Evolutionary conservation across 2,329 filamentous ascomycete species (phyloP), one percentile per base, ranked within the genome.

Genomic region (Alternaria brassicae): DNA sequence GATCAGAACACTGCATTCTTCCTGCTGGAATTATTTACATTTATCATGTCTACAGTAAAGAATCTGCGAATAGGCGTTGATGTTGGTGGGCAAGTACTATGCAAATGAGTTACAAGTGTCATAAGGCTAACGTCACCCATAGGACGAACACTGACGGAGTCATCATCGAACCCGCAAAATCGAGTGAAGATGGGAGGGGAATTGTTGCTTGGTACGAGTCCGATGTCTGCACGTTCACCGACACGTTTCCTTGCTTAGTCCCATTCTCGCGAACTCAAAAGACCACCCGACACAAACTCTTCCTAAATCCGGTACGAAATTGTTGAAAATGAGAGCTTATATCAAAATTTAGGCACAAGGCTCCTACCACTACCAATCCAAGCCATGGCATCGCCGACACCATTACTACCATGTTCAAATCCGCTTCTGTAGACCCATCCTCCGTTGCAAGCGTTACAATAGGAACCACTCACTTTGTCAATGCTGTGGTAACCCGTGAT

Each of bases 391-490:
- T 78, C 55, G 65, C 70, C 12, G 60, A 67, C 30, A 72, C 74
- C 15, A 76, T 79, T 42, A 74, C 68, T 3, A 72, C 72, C 8
- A 77, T 78, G 73, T 76, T 78, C 66, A 65, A 69, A 27, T 67
- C 70, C 1, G 71, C 74, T 5, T 68, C 64, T 3, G 68, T 78
- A 17, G 62, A 73, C 15, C 71, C 75, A 15, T 56, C 61, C 13
- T 63, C 66, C 2, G 73, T 83, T 53, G 76, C 73, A 15, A 82
- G 80, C 57, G 79, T 84, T 4, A 83, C 81, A 7, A 80, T 85
- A 50, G 83, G 83, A 25, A 85, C 82, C 2, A 86, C 84, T 0
- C 72, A 83, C 70, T 84, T 84, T 58, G 78, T 84, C 44, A 84
- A 84, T 58, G 82, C 82, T 6, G 80, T 85, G 7, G 75, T 84